These are phyloP conservation scores for Rhododendron kiyosumense DNA, from an alignment of 148 eudicot species.

Conservation along the genomic window DNA sequence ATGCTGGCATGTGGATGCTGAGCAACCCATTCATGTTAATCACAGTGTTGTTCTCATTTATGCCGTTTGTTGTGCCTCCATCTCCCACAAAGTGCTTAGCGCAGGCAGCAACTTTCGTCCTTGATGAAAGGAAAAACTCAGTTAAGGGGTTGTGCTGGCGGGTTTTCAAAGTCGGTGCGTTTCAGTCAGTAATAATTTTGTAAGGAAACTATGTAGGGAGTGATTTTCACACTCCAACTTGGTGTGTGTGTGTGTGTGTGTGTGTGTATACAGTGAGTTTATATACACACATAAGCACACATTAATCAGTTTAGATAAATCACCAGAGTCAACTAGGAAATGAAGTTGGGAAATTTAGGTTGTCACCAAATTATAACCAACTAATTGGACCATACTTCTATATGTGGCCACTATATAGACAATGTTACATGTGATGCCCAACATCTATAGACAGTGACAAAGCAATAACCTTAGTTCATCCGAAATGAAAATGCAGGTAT, in stretches of 20 bases:
- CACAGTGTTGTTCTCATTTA: constrained; percentile 67
- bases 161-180: background rate
- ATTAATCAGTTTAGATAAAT: background rate
- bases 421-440: background rate
- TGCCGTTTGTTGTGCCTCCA: constrained; percentile 68
- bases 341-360: background rate
- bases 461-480: background rate
- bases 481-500: background rate
- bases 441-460: background rate
- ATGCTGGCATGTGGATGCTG: constrained; percentile 73
- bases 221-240: background rate
- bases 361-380: background rate
- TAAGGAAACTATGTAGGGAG: background rate
- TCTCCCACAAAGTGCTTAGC: constrained; percentile 73
- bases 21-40: constrained; percentile 30
- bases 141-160: background rate
- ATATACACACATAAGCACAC: background rate
- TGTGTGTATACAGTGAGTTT: background rate
- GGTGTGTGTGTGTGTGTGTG: background rate
- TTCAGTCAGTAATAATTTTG: background rate
- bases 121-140: background rate
- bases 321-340: background rate
- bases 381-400: background rate
- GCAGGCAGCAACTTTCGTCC: background rate
- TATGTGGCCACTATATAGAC: background rate